These are phyloP conservation scores for Pogostemon cablin DNA, from an alignment of 257 asterid genomes.

Conservation along the genomic window DNA sequence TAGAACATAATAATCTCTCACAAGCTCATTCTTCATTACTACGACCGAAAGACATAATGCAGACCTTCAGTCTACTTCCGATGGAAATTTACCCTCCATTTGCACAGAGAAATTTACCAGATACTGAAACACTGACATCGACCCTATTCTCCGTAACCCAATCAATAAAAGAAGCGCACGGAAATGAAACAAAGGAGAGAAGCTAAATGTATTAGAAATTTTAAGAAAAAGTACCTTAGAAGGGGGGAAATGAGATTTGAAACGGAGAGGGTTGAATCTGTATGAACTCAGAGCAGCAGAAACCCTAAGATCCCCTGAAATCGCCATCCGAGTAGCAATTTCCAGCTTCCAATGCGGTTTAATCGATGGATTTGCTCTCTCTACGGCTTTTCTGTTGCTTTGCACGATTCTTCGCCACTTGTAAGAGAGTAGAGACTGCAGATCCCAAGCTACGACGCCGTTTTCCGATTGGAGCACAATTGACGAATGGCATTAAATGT, in stretches of 20 bases:
- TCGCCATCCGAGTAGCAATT: slow-evolving; percentile 47
- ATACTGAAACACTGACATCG: not conserved
- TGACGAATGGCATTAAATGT: not conserved
- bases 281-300: slow-evolving; percentile 64
- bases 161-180: not conserved
- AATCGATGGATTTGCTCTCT: slow-evolving; percentile 23
- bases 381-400: slow-evolving; percentile 36
- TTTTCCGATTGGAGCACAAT: not conserved
- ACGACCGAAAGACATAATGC: not conserved
- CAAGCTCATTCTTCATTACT: not conserved
- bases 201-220: not conserved
- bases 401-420: not conserved
- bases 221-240: slow-evolving; percentile 59
- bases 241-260: slow-evolving; percentile 48
- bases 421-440: not conserved
- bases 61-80: not conserved
- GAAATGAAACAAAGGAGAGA: not conserved
- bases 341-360: slow-evolving; percentile 1
- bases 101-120: slow-evolving; percentile 10
- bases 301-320: slow-evolving; percentile 75
- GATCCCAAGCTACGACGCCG: slow-evolving; percentile 32
- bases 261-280: slow-evolving; percentile 59
- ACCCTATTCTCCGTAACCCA: not conserved
- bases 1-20: not conserved
- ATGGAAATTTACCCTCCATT: not conserved